Evolutionary conservation across 352 stramenopile genomes (phyloP).

Genomic region (Phytophthora aleatoria): DNA sequence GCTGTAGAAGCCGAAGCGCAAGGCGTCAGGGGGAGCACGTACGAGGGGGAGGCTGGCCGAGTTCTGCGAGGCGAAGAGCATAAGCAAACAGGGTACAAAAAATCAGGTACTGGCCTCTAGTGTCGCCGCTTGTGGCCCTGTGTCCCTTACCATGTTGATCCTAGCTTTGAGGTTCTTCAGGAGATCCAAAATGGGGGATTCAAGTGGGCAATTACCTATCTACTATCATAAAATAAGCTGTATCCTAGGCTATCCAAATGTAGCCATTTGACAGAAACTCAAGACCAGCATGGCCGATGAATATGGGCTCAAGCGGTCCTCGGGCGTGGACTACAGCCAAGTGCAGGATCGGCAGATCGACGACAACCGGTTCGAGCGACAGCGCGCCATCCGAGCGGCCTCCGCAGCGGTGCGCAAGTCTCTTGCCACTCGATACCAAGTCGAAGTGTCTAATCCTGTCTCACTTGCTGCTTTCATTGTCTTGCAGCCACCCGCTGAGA

Average conservation of each 20-base stretch:
- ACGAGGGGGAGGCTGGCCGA: slow-evolving; percentile 77
- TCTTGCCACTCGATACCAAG: not conserved
- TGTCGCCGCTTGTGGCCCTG: not conserved
- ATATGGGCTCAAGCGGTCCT: slow-evolving; percentile 77
- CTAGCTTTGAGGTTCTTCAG: slow-evolving; percentile 12
- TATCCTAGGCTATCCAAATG: slow-evolving; percentile 5
- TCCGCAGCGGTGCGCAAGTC: slow-evolving; percentile 33
- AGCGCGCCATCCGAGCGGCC: slow-evolving; percentile 56
- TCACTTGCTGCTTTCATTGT: not conserved
- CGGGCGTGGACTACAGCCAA: slow-evolving; percentile 84
- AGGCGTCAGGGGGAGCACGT: slow-evolving; percentile 76
- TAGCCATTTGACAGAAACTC: slow-evolving; percentile 20
- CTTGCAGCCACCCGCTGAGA: slow-evolving; percentile 21
- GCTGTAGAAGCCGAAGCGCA: slow-evolving; percentile 86
- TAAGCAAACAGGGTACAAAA: not conserved
- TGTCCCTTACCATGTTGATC: slow-evolving; percentile 27
- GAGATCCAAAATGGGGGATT: slow-evolving; percentile 28
- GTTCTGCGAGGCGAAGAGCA: slow-evolving; percentile 40
- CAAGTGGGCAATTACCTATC: not conserved
- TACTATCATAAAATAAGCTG: slow-evolving; percentile 7
- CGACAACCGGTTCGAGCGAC: slow-evolving; percentile 82
- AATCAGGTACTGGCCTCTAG: not conserved
- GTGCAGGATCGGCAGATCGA: slow-evolving; percentile 84
- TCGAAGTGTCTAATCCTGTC: not conserved
- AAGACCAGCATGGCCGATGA: slow-evolving; percentile 40